Base-by-base conservation (phyloP, 192 early-diverging fungal species). In the Podila verticillata region DNA sequence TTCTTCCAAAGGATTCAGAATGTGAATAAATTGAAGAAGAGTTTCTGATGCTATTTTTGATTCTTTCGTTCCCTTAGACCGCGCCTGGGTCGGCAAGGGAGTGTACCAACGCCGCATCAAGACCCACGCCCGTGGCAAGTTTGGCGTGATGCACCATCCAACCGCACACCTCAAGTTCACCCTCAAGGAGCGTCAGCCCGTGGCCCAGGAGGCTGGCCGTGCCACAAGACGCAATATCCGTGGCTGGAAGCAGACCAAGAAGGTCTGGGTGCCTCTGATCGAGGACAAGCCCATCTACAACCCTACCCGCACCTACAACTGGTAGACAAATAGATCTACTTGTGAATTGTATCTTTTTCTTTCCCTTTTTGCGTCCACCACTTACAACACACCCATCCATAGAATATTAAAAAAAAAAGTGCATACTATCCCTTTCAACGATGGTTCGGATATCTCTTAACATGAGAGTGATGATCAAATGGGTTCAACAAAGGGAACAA, bases 21-120 rank as follows among this genome's bases (percentile, higher is more conserved):
- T 32, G 13, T 13, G 12, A 20, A 13, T 22, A 8, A 9, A 48
- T 15, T 19, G 7, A 66, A 12, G 2, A 66, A 15, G 10, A 26
- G 20, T 49, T 32, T 48, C 4, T 70, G 51, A 63, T 28, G 7
- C 20, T 48, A 26, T n/a, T 61, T 30, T 44, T 32, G 7, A 28
- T 36, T 30, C 19, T 68, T 61, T 65, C 12, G 28, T n/a, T 62
- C 64, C 29, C 4, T 48, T 80, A 86, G 89, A 91, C 64, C 88
- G 92, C 74, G 93, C 93, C 4, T 95, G 93, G 84, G 94, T 96
- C 26, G 97, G 97, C 5, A 96, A 97, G 81, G 95, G 95, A 5
- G 62, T 75, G 34, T 95, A 89, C 71, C 72, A 89, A 8, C 93
- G 92, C 72, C 85, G 94, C n/a, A 64, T 95, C 32, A 90, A 92